These are phyloP conservation scores for Kitagawia praeruptora DNA, from an alignment of 129 eudicot genomes.

Conservation along the genomic window DNA sequence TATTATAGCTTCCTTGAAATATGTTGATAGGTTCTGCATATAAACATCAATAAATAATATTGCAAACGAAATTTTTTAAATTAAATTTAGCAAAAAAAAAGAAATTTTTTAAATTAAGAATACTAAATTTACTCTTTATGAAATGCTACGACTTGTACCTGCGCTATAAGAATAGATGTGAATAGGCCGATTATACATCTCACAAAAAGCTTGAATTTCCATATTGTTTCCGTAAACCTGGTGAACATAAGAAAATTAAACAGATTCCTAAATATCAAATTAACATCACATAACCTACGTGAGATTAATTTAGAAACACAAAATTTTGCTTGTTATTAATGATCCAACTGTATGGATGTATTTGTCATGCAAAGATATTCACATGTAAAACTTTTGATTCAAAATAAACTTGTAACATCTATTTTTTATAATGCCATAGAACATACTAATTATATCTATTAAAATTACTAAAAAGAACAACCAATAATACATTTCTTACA, in stretches of 20 bases:
- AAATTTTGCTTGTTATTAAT: background rate
- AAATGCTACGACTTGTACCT: conserved; percentile 32
- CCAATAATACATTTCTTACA: background rate
- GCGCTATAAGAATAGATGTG: conserved; percentile 94
- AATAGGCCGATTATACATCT: conserved; percentile 98
- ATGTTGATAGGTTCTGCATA: conserved; percentile 86
- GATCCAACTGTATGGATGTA: background rate
- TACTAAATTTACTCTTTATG: background rate
- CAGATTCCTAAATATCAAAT: background rate
- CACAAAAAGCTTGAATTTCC: conserved; percentile 90
- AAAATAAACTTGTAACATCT: background rate
- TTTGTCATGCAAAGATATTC: background rate
- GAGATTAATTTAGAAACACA: background rate
- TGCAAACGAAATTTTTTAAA: conserved; percentile 5
- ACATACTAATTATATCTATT: background rate
- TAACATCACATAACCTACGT: background rate
- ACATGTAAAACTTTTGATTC: background rate
- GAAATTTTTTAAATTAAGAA: conserved; percentile 3
- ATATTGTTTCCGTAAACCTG: conserved; percentile 95
- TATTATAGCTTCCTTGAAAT: conserved; percentile 82
- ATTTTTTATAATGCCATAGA: background rate
- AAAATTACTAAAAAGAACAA: background rate
- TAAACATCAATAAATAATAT: background rate
- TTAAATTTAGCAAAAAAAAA: too few species aligned
- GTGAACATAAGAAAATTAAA: background rate